Base-by-base conservation (phyloP, 148 eudicot genomes). In the Rhododendron ovatum region DNA sequence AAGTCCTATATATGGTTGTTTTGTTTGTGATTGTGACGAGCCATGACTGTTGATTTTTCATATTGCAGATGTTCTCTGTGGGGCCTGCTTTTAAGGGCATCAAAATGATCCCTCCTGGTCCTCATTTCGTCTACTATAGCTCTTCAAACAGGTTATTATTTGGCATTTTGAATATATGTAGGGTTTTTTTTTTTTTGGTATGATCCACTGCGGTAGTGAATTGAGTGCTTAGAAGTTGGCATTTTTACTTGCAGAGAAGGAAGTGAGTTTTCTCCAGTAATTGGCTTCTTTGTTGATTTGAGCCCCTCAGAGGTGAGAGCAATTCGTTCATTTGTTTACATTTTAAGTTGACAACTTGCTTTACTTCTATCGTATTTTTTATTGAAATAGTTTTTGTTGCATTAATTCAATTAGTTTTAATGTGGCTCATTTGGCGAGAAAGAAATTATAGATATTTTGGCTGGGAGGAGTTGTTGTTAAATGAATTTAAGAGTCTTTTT, bases 51-150 rank as follows among this genome's bases (percentile, higher is more conserved):
- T 45, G 35, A 73, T 50, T 81, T 67, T 57, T 75, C 14, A 5
- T 82, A 7, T 17, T 37, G 90, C 94, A 96, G 99, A 91, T 94
- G 90, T 94, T 92, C 88, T 94, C 93, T 1, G 91, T 90, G 9
- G 99, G 98, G 17, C 98, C 98, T 86, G 83, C 82, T 71, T 97
- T 97, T 86, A 95, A 90, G 90, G 99, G 99, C 79, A 93, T 97
- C 78, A 97, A 97, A 89, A 97, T 97, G 98, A 95, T 97, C 83
- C 99, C 99, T 80, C 98, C 99, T 1, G 99, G 99, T 37, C 88
- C 92, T 87, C 99, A 97, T 83, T 97, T 94, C 53, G 85, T 95
- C 80, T 94, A 94, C 86, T 97, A 95, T 86, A 90, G 93, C 85
- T 91, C 99, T 0, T 91, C 98, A 14, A 91, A 84, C 84, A 95